A percentile compares a stretch with the other conserved stretches of the same genome.
Evolutionary conservation across 768 basidiomycete genomes (phyloP).

Genomic region (Pholiota molesta): DNA sequence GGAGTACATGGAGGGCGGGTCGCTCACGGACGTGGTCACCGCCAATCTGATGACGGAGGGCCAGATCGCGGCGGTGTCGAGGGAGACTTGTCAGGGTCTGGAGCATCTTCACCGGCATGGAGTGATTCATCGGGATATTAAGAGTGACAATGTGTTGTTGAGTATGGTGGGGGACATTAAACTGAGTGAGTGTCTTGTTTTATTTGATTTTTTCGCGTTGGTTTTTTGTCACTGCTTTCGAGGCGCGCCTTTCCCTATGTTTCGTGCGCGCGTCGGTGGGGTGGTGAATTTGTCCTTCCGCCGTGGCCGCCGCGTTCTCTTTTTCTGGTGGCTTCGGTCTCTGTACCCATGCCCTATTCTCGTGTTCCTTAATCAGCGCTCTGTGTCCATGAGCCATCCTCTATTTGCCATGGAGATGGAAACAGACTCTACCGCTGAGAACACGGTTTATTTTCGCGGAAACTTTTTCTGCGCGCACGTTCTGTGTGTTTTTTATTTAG

Average conservation of each 20-base stretch:
- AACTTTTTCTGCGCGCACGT: background rate
- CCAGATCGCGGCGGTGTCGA: constrained; percentile 94
- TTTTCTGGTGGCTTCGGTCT: no score
- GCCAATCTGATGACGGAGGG: constrained; percentile 98
- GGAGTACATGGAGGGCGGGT: constrained; percentile 99
- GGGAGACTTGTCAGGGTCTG: constrained; percentile 91
- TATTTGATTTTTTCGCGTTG: background rate
- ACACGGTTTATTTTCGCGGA: background rate
- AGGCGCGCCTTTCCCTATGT: background rate
- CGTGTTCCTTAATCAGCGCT: background rate
- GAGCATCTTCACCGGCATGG: constrained; percentile 95
- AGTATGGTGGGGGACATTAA: constrained; percentile 97
- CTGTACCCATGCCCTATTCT: background rate
- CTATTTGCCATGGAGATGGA: background rate
- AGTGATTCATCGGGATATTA: constrained; percentile 99
- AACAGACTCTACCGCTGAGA: background rate
- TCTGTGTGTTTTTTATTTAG: background rate
- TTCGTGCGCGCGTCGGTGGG: background rate
- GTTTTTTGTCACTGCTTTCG: background rate
- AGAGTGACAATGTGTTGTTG: constrained; percentile 95
- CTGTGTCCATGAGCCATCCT: background rate
- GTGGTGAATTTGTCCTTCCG: background rate
- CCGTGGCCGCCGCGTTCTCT: no score
- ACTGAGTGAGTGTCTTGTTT: constrained; percentile 69
- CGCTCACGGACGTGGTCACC: constrained; percentile 93